A percentile compares a stretch with the other conserved stretches of the same genome.
Conservation (phyloP, 2,329 filamentous ascomycete genomes). For the Monosporascus sp. region DNA sequence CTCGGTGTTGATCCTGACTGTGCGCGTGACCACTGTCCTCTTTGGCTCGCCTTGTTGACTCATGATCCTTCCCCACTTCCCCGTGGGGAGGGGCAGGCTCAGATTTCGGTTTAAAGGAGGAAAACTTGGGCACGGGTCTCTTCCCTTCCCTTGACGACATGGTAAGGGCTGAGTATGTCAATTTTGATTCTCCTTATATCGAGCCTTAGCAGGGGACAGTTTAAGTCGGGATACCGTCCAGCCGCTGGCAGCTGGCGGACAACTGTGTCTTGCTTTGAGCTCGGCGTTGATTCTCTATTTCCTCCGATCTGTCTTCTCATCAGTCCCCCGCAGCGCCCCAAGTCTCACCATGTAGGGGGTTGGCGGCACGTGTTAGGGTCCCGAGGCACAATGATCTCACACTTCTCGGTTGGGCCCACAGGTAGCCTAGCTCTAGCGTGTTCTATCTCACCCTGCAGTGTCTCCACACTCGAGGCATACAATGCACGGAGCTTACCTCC, state of each 20-base stretch:
- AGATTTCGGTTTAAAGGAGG: constrained; percentile 61
- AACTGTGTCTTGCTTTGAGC: background rate
- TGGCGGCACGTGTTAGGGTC: background rate
- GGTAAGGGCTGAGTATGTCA: constrained; percentile 1
- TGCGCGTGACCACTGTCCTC: background rate
- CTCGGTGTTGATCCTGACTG: background rate
- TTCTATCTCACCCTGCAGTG: background rate
- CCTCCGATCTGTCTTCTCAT: no score
- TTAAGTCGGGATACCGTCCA: background rate
- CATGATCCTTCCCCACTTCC: constrained; percentile 8
- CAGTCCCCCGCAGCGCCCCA: no score
- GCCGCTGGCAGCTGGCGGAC: background rate
- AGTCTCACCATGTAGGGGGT: no score
- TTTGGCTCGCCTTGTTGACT: constrained; percentile 6
- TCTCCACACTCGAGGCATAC: no score
- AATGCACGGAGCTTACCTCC: no score
- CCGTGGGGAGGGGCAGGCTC: constrained; percentile 7
- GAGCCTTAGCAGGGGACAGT: background rate
- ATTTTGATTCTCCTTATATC: background rate
- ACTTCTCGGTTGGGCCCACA: no score
- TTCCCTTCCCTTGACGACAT: constrained; percentile 20
- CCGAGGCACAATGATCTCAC: background rate
- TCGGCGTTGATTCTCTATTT: background rate
- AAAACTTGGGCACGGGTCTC: constrained; percentile 59
- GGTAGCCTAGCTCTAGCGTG: background rate